These are phyloP conservation scores for Biscutella laevigata DNA, from an alignment of 441 rosid species.

Conservation along the genomic window DNA sequence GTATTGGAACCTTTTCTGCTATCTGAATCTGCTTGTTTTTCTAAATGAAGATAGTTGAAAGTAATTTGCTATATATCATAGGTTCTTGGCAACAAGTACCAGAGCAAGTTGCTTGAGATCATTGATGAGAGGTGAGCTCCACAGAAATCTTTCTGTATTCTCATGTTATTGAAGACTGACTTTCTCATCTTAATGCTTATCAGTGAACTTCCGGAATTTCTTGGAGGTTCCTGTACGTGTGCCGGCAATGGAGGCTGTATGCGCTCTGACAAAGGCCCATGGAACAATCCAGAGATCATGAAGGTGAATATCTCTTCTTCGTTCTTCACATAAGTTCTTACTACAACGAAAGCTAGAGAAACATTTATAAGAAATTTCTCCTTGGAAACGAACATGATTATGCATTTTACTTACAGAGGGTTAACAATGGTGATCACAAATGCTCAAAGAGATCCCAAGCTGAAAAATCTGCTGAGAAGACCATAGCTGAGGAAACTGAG, in stretches of 20 bases:
- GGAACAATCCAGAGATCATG: conserved; percentile 61
- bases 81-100: conserved; percentile 86
- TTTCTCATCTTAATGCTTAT: not conserved
- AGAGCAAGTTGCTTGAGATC: conserved; percentile 80
- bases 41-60: not conserved
- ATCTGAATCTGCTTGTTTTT: not conserved
- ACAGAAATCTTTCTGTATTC: not conserved
- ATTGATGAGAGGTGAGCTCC: conserved; percentile 55
- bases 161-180: not conserved
- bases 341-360: too few species aligned
- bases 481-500: conserved; percentile 36
- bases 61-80: not conserved
- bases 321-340: too few species aligned
- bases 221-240: conserved; percentile 84
- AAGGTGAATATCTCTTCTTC: too few species aligned
- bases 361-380: too few species aligned
- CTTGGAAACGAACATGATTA: too few species aligned
- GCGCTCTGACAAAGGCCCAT: conserved; percentile 85
- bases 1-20: conserved; percentile 12
- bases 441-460: conserved; percentile 31
- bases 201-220: conserved; percentile 74
- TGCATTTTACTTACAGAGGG: conserved; percentile 39
- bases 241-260: conserved; percentile 71
- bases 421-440: conserved; percentile 56
- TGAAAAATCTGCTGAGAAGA: conserved; percentile 33